Evolutionary conservation across 169 alveolate species (phyloP).

Genomic region (Ichthyophthirius multifiliis): DNA sequence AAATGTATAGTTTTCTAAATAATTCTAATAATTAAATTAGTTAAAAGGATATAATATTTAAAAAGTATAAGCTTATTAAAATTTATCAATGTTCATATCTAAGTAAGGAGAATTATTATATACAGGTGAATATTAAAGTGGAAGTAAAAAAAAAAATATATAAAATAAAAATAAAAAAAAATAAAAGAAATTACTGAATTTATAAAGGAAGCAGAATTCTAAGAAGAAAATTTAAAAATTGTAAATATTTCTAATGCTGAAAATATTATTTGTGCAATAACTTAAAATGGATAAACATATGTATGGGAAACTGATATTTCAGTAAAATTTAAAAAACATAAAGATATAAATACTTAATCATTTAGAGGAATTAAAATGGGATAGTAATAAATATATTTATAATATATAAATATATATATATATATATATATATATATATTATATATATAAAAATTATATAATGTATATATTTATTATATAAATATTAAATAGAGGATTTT

Average conservation of each 20-base stretch:
- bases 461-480: too few species aligned
- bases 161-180: not conserved
- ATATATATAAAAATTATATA: too few species aligned
- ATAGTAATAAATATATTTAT: not conserved
- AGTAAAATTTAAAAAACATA: conserved; percentile 15
- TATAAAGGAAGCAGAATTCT: conserved; percentile 2
- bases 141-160: not conserved
- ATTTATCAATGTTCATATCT: not conserved
- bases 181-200: not conserved
- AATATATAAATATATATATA: not conserved
- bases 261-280: conserved; percentile 11
- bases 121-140: not conserved
- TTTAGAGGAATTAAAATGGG: conserved; percentile 9
- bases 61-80: not conserved
- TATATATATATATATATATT: too few species aligned
- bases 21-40: not conserved
- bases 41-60: not conserved
- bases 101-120: not conserved
- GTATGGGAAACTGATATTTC: conserved; percentile 28
- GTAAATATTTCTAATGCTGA: conserved; percentile 6
- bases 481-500: not conserved
- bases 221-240: conserved; percentile 8
- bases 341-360: not conserved
- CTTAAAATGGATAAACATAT: not conserved
- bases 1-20: not conserved